Evolutionary conservation across 352 stramenopile genomes (phyloP).

Genomic region (Pythium rishiriense): DNA sequence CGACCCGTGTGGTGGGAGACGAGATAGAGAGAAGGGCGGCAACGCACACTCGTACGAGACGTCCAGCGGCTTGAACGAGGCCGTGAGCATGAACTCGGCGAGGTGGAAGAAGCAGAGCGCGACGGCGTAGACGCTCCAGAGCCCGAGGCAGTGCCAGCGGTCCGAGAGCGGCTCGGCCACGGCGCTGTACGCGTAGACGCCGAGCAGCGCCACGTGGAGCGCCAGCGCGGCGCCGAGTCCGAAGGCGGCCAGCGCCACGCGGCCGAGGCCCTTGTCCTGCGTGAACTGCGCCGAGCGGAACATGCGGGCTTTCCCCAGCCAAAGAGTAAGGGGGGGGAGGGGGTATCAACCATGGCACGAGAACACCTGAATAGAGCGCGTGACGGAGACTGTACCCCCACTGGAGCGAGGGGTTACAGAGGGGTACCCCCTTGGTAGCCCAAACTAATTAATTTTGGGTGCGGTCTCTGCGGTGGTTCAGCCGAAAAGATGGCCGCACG

Average conservation of each 20-base stretch:
- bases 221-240: conserved; percentile 73
- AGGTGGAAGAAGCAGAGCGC: conserved; percentile 84
- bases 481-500: no score
- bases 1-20: no score
- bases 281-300: conserved; percentile 77
- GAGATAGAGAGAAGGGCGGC: background rate
- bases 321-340: no score
- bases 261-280: conserved; percentile 71
- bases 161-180: conserved; percentile 22
- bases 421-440: no score
- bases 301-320: no score
- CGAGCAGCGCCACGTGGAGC: conserved; percentile 55
- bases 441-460: no score
- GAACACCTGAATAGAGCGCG: background rate
- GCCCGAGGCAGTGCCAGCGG: conserved; percentile 53
- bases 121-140: conserved; percentile 77
- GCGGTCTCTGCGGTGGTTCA: no score
- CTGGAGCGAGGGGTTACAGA: no score
- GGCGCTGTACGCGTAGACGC: conserved; percentile 30
- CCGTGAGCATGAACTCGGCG: conserved; percentile 83
- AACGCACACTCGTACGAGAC: conserved; percentile 81
- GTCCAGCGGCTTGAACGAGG: conserved; percentile 70
- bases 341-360: no score
- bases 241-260: conserved; percentile 75
- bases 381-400: no score